Base-by-base conservation (phyloP, 495 filamentous ascomycete genomes). In the Hypoxylon fragiforme region DNA sequence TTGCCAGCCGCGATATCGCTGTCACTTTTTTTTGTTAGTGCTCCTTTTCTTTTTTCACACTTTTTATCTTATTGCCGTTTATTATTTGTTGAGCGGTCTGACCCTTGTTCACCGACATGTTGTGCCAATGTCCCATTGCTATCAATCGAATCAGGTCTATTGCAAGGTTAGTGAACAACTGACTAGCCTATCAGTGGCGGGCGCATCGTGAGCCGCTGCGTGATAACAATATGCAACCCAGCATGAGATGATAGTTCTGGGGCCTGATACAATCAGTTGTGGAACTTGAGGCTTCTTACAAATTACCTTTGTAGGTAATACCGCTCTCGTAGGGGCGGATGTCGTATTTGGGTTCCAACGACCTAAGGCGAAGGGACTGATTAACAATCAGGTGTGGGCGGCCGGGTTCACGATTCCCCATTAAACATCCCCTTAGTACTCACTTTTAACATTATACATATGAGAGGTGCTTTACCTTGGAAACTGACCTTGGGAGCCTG, bases 41-140 rank as follows among this genome's bases (percentile, higher is more conserved):
- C n/a, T n/a, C n/a, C n/a, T n/a, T n/a, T n/a, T n/a, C n/a, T n/a
- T n/a, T n/a, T n/a, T n/a, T n/a, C n/a, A n/a, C n/a, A n/a, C n/a
- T n/a, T n/a, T n/a, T n/a, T n/a, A n/a, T n/a, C n/a, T n/a, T 41
- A 39, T 50, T 45, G 12, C 19, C 24, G 54, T 11, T 19, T 34
- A 24, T n/a, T 35, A 19, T 45, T 50, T 54, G 40, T 61, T 61
- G 51, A 47, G 50, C 46, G 35, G 45, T 41, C 46, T 60, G 49
- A 39, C 36, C 35, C 18, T 20, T 13, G 37, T 45, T 40, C 45
- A 60, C 57, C 57, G 57, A 54, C 40, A 46, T 60, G 45, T 42
- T 11, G 45, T 50, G 50, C 34, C 21, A 50, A 50, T 36, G 32
- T 60, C 31, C 35, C 26, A 9, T 13, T 24, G 30, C 9, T 49